Base-by-base conservation (phyloP, 2,329 filamentous ascomycete species). In the Ophiostoma himal-ulmi region DNA sequence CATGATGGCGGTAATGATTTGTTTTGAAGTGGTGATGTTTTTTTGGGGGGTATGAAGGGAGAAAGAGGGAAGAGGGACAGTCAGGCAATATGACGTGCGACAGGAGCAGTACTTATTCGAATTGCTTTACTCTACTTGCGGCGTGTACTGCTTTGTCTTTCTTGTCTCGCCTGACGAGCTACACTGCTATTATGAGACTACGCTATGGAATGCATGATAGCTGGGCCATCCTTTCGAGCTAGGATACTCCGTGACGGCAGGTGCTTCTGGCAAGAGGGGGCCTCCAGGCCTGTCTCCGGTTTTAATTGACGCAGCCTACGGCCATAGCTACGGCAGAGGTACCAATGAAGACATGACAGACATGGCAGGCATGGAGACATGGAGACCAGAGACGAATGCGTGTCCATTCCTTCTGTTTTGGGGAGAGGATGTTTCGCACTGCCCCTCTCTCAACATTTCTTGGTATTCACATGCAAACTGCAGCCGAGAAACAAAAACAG, bases 1-100 rank as follows among this genome's bases (percentile, higher is more conserved):
- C 74, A 75, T 74, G 11, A 14, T 75, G 72, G 26, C 17, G 60
- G 54, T 37, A 13, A 37, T 62, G 52, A 22, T 37, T 36, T 52
- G n/a, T 48, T 66, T 8, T 41, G 30, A 52, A 1, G 7, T 65
- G 17, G n/a, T 22, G 44, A 68, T n/a, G 34, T 64, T 30, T 36
- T 11, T 20, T n/a, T 34, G 11, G 4, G 8, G 17, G 30, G 60
- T 36, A 39, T 65, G 34, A 34, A 64, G 60, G 26, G 30, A 64
- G 17, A 22, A 39, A 36, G 26, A 39, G 37, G 14, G 57, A 41
- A 70, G 8, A 30, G 39, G 44, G 36, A 41, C 22, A 30, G 54
- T 1, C 20, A 39, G 36, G 44, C 13, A 5, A 22, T 34, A 36
- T n/a, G 22, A 48, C 41, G 60, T 62, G 67, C 60, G 60, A 5